Evolutionary conservation across 768 basidiomycete genomes (phyloP).

Genomic region (Hygrocybe punicea): DNA sequence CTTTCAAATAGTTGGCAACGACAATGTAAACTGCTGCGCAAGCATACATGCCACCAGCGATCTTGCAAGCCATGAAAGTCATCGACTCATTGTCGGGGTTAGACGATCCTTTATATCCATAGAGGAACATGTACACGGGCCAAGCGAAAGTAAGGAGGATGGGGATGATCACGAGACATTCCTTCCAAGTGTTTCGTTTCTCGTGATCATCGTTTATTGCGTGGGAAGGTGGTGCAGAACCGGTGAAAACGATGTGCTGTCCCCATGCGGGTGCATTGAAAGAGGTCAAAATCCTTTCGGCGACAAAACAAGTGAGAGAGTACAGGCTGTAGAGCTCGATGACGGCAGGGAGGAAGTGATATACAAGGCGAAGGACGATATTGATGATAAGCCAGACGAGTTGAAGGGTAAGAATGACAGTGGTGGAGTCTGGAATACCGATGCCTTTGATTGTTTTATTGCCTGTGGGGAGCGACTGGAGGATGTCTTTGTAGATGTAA

Average conservation of each 20-base stretch:
- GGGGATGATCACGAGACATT: neutral
- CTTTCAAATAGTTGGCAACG: neutral
- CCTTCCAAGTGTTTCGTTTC: neutral
- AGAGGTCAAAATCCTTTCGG: neutral
- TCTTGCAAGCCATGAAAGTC: neutral
- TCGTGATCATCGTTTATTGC: neutral
- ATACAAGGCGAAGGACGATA: neutral
- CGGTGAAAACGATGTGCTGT: neutral
- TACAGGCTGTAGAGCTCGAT: slow-evolving; percentile 2
- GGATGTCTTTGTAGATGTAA: neutral
- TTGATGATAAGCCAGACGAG: neutral
- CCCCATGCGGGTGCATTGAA: neutral
- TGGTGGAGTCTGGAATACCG: neutral
- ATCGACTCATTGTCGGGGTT: neutral
- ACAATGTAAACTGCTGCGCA: neutral
- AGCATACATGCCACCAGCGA: neutral
- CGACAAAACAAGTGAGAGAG: neutral
- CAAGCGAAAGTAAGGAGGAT: neutral
- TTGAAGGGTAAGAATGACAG: neutral
- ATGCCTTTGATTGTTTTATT: neutral
- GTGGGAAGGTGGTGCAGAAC: neutral
- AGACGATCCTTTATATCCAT: neutral
- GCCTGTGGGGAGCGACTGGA: slow-evolving; percentile 1
- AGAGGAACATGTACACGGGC: slow-evolving; percentile 1
- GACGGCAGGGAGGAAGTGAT: neutral